Conservation (phyloP, 2,329 filamentous ascomycete genomes). For the Lasiodiplodia sp. region DNA sequence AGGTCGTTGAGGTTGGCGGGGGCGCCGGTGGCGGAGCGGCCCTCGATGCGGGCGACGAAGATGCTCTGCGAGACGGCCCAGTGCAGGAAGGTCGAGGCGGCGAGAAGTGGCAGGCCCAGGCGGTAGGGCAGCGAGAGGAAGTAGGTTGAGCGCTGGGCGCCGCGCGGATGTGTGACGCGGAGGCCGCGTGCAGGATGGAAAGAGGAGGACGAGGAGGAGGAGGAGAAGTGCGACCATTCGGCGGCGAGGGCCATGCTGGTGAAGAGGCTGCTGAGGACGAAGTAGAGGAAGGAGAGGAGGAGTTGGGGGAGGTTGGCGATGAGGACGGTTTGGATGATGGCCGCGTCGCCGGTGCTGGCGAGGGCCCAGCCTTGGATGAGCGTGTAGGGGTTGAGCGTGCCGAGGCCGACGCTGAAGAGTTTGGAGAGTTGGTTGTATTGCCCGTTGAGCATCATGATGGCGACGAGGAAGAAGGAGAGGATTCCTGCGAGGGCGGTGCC, state of each 20-base stretch:
- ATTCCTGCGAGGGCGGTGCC: background rate
- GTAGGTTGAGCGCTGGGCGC: conserved; percentile 49
- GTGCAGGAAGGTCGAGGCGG: conserved; percentile 45
- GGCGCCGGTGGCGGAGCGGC: fast-evolving
- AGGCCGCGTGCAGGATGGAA: conserved; percentile 45
- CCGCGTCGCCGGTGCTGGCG: background rate
- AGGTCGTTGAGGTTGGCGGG: background rate
- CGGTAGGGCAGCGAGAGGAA: conserved; percentile 51
- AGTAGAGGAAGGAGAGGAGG: conserved; percentile 55
- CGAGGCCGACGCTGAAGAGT: background rate
- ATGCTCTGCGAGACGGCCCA: conserved; percentile 54
- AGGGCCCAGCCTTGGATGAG: background rate
- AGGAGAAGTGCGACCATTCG: conserved; percentile 51
- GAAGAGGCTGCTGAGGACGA: conserved; percentile 54
- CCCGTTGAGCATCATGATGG: background rate
- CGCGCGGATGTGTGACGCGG: conserved; percentile 47
- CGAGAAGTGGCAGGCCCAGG: conserved; percentile 47
- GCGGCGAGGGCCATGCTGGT: conserved; percentile 56
- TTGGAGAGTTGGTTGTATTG: background rate
- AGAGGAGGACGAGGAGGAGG: conserved; percentile 40
- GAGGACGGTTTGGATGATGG: background rate
- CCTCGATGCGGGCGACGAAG: conserved; percentile 48
- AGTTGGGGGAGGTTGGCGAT: conserved; percentile 32
- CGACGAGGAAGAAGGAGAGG: background rate
- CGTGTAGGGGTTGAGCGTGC: background rate